These are phyloP conservation scores for Coniferiporia weirii DNA, from an alignment of 1,284 basidiomycete genomes.

Conservation along the genomic window DNA sequence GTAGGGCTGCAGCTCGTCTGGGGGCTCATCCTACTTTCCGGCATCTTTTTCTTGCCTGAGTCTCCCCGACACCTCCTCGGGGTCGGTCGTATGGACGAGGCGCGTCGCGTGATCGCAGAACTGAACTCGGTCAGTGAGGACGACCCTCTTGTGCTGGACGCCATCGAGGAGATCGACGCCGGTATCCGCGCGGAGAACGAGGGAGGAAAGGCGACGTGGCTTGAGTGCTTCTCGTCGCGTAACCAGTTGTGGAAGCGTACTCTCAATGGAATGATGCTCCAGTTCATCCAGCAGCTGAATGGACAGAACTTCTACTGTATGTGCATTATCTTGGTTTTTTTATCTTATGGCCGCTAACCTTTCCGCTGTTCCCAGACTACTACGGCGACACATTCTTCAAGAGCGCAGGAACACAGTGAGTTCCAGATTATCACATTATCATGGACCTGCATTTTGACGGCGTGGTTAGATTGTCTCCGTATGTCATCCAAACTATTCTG, in stretches of 20 bases:
- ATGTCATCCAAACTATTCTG: conserved; percentile 68
- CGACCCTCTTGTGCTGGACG: conserved; percentile 57
- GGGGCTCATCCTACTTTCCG: conserved; percentile 62
- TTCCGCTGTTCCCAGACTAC: conserved; percentile 43
- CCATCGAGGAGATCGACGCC: conserved; percentile 65
- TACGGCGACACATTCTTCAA: conserved; percentile 83
- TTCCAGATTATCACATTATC: not conserved
- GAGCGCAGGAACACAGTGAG: conserved; percentile 60
- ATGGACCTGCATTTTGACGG: not conserved
- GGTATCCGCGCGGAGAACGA: conserved; percentile 68
- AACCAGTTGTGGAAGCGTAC: conserved; percentile 71
- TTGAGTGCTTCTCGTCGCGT: conserved; percentile 69
- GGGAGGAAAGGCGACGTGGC: conserved; percentile 74
- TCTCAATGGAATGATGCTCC: conserved; percentile 74
- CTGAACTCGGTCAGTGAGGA: conserved; percentile 61
- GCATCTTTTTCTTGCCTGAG: conserved; percentile 73
- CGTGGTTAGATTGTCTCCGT: conserved; percentile 49
- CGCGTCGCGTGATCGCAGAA: conserved; percentile 56
- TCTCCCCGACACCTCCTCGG: conserved; percentile 71
- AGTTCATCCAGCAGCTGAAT: conserved; percentile 77
- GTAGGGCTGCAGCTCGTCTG: conserved; percentile 64
- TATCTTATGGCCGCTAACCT: not conserved
- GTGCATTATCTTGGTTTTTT: not conserved
- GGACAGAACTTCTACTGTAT: conserved; percentile 72
- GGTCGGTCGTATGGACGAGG: conserved; percentile 46